Conservation (phyloP, 208 protist species). For the Naegleria gruberi region DNA sequence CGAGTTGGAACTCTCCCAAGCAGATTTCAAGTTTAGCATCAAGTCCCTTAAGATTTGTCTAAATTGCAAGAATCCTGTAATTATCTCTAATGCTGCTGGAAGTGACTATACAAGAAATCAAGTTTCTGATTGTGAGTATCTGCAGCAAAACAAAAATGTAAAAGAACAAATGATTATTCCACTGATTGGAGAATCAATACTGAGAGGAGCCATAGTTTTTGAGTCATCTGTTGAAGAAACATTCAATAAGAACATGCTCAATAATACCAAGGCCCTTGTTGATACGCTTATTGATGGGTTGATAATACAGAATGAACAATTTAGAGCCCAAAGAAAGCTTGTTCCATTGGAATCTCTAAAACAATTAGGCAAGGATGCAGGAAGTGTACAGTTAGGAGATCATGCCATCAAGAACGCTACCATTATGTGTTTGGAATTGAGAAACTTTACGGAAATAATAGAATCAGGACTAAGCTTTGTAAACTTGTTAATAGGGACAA, state of each 20-base stretch:
- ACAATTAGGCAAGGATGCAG: not conserved
- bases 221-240: not conserved
- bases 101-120: not conserved
- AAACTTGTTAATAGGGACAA: not conserved
- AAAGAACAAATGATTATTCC: not conserved
- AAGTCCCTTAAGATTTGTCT: not conserved
- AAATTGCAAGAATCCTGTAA: not conserved
- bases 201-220: not conserved
- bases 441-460: not conserved
- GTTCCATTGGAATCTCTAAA: not conserved
- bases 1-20: not conserved
- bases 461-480: not conserved
- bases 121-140: not conserved
- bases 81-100: not conserved
- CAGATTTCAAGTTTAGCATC: not conserved
- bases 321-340: not conserved
- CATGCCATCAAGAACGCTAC: not conserved
- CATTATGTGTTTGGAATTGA: not conserved
- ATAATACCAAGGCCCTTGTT: not conserved
- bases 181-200: not conserved
- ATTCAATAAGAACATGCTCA: not conserved
- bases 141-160: not conserved
- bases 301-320: not conserved
- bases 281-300: not conserved
- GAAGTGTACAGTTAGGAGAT: not conserved